These are phyloP conservation scores for Andrographis paniculata DNA, from an alignment of 305 asterid genomes.

Conservation along the genomic window DNA sequence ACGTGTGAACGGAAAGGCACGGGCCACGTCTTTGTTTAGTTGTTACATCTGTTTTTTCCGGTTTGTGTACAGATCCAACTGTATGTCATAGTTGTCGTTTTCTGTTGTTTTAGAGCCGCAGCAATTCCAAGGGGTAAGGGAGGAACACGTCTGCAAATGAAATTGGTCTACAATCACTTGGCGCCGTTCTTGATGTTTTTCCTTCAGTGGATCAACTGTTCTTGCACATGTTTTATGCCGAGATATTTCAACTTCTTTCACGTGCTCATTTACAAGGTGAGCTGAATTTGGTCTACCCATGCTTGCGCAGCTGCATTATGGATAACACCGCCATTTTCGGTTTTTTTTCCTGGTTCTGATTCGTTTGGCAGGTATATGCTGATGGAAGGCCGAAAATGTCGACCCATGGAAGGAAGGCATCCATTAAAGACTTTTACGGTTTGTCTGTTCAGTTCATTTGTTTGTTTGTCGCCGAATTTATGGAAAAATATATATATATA, in stretches of 20 bases:
- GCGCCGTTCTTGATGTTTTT: conserved; percentile 57
- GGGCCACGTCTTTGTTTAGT: background rate
- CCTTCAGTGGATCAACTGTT: conserved; percentile 74
- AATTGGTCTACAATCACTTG: conserved; percentile 59
- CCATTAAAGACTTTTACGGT: conserved; percentile 71
- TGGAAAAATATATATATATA: too few species aligned
- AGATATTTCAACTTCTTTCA: conserved; percentile 54
- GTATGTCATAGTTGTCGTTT: conserved; percentile 4
- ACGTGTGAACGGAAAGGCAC: too few species aligned
- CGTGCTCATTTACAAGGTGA: conserved; percentile 67
- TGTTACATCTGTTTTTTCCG: background rate
- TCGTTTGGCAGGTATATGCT: conserved; percentile 47
- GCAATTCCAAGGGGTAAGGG: conserved; percentile 79
- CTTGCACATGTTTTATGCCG: conserved; percentile 57
- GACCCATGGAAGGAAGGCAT: conserved; percentile 60
- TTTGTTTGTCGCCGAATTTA: background rate
- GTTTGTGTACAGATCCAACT: background rate
- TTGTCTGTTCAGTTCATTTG: too few species aligned
- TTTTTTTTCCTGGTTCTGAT: conserved; percentile 3
- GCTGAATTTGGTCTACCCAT: background rate
- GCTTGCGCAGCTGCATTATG: background rate
- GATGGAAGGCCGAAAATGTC: conserved; percentile 64
- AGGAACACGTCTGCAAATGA: conserved; percentile 76
- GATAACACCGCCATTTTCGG: background rate
- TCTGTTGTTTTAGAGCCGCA: conserved; percentile 46